phyloP scores from a whole-genome alignment of 2,329 filamentous ascomycete genomes.

The Cytospora paraplurivora region DNA sequence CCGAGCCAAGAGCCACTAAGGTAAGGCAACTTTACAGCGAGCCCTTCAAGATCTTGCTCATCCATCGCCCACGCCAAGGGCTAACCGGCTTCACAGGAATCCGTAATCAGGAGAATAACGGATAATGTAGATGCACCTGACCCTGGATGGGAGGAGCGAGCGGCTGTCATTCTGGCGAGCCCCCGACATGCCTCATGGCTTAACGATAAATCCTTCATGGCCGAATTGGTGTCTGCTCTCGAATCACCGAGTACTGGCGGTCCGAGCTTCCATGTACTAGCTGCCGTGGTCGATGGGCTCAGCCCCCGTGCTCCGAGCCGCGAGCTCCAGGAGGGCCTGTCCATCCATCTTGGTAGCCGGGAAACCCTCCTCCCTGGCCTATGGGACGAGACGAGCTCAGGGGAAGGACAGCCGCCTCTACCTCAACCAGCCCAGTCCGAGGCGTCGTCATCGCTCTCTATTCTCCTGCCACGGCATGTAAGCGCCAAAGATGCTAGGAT shows the following conservation, averaged over 20 bases:
- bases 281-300: constrained; percentile 60
- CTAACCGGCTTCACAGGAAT: constrained; percentile 6
- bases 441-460: constrained; percentile 45
- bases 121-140: neutral
- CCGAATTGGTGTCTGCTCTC: constrained; percentile 6
- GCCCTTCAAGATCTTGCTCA: neutral
- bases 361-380: constrained; percentile 48
- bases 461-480: constrained; percentile 40
- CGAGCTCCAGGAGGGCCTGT: constrained; percentile 48
- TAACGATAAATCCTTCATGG: constrained; percentile 47
- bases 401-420: neutral
- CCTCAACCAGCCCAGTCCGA: constrained; percentile 38
- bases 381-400: constrained; percentile 39
- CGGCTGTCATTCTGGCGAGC: constrained; percentile 54
- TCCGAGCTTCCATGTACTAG: constrained; percentile 47
- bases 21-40: neutral
- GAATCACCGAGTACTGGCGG: neutral
- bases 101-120: constrained; percentile 5
- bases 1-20: constrained; percentile 5
- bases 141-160: constrained; percentile 33
- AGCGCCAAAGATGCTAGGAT: constrained; percentile 31
- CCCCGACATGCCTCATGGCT: constrained; percentile 51
- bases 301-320: constrained; percentile 39
- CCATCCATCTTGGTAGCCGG: constrained; percentile 50
- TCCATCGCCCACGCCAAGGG: neutral